Conservation (phyloP, 495 filamentous ascomycete species). For the Penicillium robsamsonii region DNA sequence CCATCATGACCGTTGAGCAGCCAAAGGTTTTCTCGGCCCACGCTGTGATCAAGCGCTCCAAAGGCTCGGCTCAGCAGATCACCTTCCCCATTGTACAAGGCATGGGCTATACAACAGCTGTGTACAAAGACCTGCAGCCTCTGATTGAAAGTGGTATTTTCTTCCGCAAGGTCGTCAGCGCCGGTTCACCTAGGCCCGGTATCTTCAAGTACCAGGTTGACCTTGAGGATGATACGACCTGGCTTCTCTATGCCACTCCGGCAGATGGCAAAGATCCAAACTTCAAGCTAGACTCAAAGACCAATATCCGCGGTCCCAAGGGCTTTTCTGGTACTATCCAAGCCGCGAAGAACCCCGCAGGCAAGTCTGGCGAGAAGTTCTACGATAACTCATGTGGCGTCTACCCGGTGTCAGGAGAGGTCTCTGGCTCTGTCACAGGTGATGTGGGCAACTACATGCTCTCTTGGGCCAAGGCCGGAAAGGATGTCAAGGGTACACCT, state of each 20-base stretch:
- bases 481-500: constrained; percentile 36
- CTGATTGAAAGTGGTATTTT: constrained; percentile 70
- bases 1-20: constrained; percentile 60
- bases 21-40: constrained; percentile 69
- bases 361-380: constrained; percentile 57
- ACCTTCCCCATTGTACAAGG: constrained; percentile 86
- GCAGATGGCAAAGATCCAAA: constrained; percentile 43
- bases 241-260: constrained; percentile 78
- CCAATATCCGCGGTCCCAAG: constrained; percentile 47
- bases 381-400: constrained; percentile 76
- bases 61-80: constrained; percentile 54
- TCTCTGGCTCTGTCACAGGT: constrained; percentile 61
- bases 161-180: constrained; percentile 64
- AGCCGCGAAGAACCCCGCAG: constrained; percentile 68
- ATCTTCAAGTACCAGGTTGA: constrained; percentile 75
- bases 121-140: constrained; percentile 71
- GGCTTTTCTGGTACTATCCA: constrained; percentile 73
- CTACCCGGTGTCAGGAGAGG: constrained; percentile 59
- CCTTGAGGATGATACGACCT: constrained; percentile 69
- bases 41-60: constrained; percentile 59
- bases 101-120: constrained; percentile 79
- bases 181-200: constrained; percentile 53
- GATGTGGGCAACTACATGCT: constrained; percentile 69
- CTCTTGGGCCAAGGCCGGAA: constrained; percentile 65
- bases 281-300: constrained; percentile 48